Conservation (phyloP, 495 filamentous ascomycete species). For the Penicillium argentinense region DNA sequence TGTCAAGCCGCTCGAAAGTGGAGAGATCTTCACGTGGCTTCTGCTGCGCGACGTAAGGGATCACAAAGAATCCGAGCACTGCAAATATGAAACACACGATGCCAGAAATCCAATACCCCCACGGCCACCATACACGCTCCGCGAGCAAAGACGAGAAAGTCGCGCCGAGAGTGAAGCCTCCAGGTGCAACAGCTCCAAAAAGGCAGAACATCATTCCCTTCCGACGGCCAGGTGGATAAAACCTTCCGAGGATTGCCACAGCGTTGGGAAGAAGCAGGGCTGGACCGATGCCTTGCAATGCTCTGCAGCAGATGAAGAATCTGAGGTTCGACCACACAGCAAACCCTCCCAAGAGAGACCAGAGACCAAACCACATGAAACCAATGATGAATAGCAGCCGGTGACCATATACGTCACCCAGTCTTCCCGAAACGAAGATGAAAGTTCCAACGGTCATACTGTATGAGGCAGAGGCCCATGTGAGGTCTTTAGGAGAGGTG, state of each 20-base stretch:
- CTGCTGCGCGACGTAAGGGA: slow-evolving; percentile 44
- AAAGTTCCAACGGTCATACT: slow-evolving; percentile 61
- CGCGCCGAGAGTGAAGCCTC: slow-evolving; percentile 50
- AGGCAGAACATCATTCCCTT: slow-evolving; percentile 61
- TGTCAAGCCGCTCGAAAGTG: slow-evolving; percentile 8
- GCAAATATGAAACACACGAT: slow-evolving; percentile 47
- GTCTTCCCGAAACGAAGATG: slow-evolving; percentile 60
- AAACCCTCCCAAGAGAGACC: slow-evolving; percentile 58
- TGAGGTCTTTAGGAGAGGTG: slow-evolving; percentile 28
- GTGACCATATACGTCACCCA: slow-evolving; percentile 66
- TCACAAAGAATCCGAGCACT: slow-evolving; percentile 38
- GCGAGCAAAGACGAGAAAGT: slow-evolving; percentile 34
- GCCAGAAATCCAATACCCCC: slow-evolving; percentile 61
- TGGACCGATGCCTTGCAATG: slow-evolving; percentile 54
- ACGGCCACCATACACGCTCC: slow-evolving; percentile 58
- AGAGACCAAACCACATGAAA: slow-evolving; percentile 59
- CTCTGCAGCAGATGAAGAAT: slow-evolving; percentile 47
- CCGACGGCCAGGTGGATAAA: slow-evolving; percentile 42
- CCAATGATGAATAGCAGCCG: slow-evolving; percentile 59
- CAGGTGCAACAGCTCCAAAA: slow-evolving; percentile 58
- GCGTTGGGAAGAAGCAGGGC: slow-evolving; percentile 51
- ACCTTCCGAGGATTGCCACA: slow-evolving; percentile 43
- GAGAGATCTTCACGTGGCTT: slow-evolving; percentile 5
- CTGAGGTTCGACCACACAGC: slow-evolving; percentile 26
- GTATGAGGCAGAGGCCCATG: slow-evolving; percentile 51